Evolutionary conservation across 805 yeast species (phyloP).

Genomic region (Wickerhamomyces canadensis): DNA sequence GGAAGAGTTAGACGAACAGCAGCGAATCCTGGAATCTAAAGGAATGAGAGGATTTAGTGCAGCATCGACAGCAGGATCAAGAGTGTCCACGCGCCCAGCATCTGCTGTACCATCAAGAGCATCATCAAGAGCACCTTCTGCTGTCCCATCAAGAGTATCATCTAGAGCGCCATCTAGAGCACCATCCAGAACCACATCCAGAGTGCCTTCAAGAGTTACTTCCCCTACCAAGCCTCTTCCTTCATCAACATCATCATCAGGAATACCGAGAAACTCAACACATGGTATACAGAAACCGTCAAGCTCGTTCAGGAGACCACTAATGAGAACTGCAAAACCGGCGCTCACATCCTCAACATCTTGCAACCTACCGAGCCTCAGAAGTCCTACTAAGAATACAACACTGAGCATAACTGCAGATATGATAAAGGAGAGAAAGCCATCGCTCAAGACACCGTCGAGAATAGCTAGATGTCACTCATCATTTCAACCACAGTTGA

Average conservation of each 20-base stretch:
- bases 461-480: conserved; percentile 16
- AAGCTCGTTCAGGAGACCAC: conserved; percentile 10
- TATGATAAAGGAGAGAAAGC: conserved; percentile 6
- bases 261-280: conserved; percentile 3
- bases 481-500: conserved; percentile 19
- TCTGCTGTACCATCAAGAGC: conserved; percentile 18
- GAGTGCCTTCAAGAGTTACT: conserved; percentile 7
- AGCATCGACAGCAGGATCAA: conserved; percentile 6
- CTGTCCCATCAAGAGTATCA: conserved; percentile 15
- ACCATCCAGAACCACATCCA: conserved; percentile 14
- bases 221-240: neutral
- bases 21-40: conserved; percentile 12
- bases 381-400: conserved; percentile 12
- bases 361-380: conserved; percentile 7
- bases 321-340: conserved; percentile 8
- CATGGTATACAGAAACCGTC: conserved; percentile 19
- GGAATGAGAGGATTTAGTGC: conserved; percentile 17
- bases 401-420: conserved; percentile 7
- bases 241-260: neutral
- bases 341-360: conserved; percentile 10
- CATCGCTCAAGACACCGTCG: conserved; percentile 8
- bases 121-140: conserved; percentile 16
- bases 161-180: conserved; percentile 17
- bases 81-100: conserved; percentile 5
- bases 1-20: conserved; percentile 27